phyloP scores from a whole-genome alignment of 2,329 filamentous ascomycete genomes.

The Xylaria sp. region DNA sequence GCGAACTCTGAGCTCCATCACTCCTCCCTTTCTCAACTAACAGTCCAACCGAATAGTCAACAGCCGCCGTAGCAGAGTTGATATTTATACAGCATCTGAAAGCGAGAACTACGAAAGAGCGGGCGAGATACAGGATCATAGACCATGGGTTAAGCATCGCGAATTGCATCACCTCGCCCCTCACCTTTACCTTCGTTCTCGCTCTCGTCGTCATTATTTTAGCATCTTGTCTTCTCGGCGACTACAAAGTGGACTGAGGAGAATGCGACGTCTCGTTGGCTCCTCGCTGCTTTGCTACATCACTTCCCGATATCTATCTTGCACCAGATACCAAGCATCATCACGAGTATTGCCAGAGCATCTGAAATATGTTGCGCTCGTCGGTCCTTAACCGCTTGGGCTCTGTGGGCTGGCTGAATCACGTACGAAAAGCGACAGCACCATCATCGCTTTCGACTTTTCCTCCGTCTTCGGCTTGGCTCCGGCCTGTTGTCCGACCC shows the following conservation, averaged over 20 bases:
- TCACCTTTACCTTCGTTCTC: background rate
- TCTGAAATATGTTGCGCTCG: slow-evolving; percentile 30
- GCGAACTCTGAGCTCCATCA: background rate
- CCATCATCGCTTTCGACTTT: background rate
- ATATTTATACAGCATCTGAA: background rate
- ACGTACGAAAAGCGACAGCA: slow-evolving; percentile 8
- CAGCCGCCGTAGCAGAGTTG: background rate
- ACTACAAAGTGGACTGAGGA: background rate
- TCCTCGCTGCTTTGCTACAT: slow-evolving; percentile 12
- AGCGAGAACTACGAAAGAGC: slow-evolving; percentile 8
- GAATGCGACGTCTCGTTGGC: slow-evolving; percentile 29
- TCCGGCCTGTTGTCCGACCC: slow-evolving; percentile 45
- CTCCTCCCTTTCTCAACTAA: background rate
- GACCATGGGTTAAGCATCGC: slow-evolving; percentile 34
- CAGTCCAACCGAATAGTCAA: background rate
- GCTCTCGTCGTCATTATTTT: background rate
- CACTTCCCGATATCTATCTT: background rate
- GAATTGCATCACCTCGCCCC: background rate
- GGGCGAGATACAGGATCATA: background rate
- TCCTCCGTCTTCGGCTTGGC: slow-evolving; percentile 3
- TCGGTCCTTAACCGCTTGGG: slow-evolving; percentile 8
- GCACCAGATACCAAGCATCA: background rate
- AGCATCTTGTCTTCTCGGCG: background rate
- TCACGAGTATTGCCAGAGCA: background rate
- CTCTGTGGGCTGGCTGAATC: slow-evolving; percentile 12